Evolutionary conservation across 2,329 filamentous ascomycete species (phyloP).

Genomic region (Phaeosphaeria sp.): DNA sequence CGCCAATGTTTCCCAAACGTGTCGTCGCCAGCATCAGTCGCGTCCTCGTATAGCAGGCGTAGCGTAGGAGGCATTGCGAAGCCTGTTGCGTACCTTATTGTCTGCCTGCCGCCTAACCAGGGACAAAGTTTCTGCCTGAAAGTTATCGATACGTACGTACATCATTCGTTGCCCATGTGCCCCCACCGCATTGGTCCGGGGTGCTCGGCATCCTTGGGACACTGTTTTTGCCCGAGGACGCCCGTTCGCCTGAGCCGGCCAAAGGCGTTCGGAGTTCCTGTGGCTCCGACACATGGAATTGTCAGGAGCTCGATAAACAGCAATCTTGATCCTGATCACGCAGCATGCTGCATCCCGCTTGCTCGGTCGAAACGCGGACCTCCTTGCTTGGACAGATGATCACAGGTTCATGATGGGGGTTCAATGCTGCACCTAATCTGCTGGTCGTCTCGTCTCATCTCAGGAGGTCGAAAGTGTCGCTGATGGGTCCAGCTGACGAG

Average conservation of each 20-base stretch:
- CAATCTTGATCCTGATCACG: constrained; percentile 10
- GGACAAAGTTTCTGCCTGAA: constrained; percentile 14
- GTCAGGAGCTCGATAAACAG: constrained; percentile 4
- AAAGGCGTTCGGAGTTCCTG: constrained; percentile 9
- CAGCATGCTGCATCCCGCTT: constrained; percentile 17
- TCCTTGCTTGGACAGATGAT: constrained; percentile 16
- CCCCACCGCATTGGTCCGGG: constrained; percentile 9
- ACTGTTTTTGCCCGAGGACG: constrained; percentile 4
- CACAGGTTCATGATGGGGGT: constrained; percentile 14
- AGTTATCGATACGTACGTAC: constrained; percentile 2
- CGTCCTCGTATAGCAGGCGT: constrained; percentile 3
- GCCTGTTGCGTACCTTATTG: background rate
- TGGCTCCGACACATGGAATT: constrained; percentile 11
- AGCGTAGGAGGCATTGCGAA: constrained; percentile 11
- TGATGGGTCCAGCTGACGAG: constrained; percentile 3
- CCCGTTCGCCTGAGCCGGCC: background rate
- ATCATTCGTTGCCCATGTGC: background rate
- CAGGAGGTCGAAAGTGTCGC: constrained; percentile 2
- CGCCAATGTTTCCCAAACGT: constrained; percentile 1
- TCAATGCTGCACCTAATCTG: background rate
- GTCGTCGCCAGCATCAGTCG: constrained; percentile 1
- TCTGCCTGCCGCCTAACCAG: constrained; percentile 8
- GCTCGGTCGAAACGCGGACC: constrained; percentile 32
- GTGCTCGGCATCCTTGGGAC: constrained; percentile 7
- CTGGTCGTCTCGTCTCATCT: background rate